These are phyloP conservation scores for Daldinia sp. DNA, from an alignment of 2,329 filamentous ascomycete species.

Conservation along the genomic window DNA sequence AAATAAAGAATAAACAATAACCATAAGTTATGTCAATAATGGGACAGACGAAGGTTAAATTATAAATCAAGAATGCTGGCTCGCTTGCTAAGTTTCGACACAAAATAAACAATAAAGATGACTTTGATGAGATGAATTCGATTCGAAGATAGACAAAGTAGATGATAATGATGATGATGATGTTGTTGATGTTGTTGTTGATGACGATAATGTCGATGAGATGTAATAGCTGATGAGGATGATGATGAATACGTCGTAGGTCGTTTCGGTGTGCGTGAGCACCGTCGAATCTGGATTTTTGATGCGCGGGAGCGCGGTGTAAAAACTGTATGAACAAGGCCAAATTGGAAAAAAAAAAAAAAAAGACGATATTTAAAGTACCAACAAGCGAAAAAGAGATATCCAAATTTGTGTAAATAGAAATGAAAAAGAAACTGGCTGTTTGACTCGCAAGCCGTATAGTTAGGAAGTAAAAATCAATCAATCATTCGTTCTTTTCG, in stretches of 20 bases:
- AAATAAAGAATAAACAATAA: conserved; percentile 12
- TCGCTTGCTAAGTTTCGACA: conserved; percentile 54
- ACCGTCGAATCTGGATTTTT: conserved; percentile 51
- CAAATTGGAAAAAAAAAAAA: conserved; percentile 20
- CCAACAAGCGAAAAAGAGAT: conserved; percentile 29
- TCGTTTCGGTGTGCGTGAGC: conserved; percentile 53
- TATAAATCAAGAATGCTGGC: conserved; percentile 55
- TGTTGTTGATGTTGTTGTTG: conserved; percentile 20
- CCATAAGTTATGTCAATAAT: conserved; percentile 35
- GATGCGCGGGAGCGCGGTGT: conserved; percentile 50
- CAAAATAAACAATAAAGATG: conserved; percentile 40
- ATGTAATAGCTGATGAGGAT: conserved; percentile 18
- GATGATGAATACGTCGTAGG: conserved; percentile 27
- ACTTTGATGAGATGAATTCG: conserved; percentile 23
- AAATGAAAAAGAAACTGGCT: neutral
- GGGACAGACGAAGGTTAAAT: conserved; percentile 41
- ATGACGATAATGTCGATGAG: conserved; percentile 21
- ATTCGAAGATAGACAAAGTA: conserved; percentile 47
- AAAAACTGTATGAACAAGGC: conserved; percentile 50
- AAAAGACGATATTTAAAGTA: conserved; percentile 49
- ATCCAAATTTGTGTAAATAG: conserved; percentile 12
- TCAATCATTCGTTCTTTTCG: conserved; percentile 37
- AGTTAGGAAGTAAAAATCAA: conserved; percentile 5
- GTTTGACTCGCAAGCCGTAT: conserved; percentile 7
- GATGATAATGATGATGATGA: conserved; percentile 21